phyloP scores from a whole-genome alignment of 495 filamentous ascomycete species.

The Peziza echinospora region DNA sequence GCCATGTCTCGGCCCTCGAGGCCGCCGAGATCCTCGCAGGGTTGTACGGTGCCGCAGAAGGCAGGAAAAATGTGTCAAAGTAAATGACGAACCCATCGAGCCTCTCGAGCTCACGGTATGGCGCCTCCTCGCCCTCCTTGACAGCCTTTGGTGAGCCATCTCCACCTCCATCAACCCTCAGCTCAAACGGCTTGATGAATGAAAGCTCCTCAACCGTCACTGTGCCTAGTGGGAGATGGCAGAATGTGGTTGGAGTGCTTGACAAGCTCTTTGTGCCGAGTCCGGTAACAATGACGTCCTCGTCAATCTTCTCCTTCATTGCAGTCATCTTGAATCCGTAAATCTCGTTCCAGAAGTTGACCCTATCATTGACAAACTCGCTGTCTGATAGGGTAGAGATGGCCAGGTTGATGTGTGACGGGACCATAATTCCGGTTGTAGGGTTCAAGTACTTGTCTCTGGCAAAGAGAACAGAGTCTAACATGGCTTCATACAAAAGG shows the following conservation, averaged over 20 bases:
- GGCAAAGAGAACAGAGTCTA: slow-evolving; percentile 79
- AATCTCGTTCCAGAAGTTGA: slow-evolving; percentile 59
- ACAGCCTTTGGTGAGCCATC: background rate
- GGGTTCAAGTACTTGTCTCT: slow-evolving; percentile 62
- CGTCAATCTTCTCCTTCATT: slow-evolving; percentile 45
- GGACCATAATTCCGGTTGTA: slow-evolving; percentile 36
- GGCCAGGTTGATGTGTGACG: slow-evolving; percentile 11
- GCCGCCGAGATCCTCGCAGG: background rate
- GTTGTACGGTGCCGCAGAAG: slow-evolving; percentile 49
- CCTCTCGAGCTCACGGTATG: slow-evolving; percentile 34
- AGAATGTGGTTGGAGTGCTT: slow-evolving; percentile 44
- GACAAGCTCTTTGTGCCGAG: slow-evolving; percentile 53
- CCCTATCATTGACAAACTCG: slow-evolving; percentile 27
- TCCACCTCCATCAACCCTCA: slow-evolving; percentile 27
- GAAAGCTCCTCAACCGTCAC: slow-evolving; percentile 41
- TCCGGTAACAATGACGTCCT: slow-evolving; percentile 49
- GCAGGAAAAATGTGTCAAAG: slow-evolving; percentile 97
- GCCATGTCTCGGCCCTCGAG: slow-evolving; percentile 20
- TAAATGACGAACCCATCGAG: slow-evolving; percentile 90
- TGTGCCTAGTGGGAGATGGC: slow-evolving; percentile 53
- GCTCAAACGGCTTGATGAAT: slow-evolving; percentile 41
- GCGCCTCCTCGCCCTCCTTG: slow-evolving; percentile 30
- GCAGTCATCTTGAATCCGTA: slow-evolving; percentile 61
- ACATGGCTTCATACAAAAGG: slow-evolving; percentile 83
- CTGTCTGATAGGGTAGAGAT: slow-evolving; percentile 20